Evolutionary conservation across 805 yeast species (phyloP).

Genomic region (Millerozyma acaciae): DNA sequence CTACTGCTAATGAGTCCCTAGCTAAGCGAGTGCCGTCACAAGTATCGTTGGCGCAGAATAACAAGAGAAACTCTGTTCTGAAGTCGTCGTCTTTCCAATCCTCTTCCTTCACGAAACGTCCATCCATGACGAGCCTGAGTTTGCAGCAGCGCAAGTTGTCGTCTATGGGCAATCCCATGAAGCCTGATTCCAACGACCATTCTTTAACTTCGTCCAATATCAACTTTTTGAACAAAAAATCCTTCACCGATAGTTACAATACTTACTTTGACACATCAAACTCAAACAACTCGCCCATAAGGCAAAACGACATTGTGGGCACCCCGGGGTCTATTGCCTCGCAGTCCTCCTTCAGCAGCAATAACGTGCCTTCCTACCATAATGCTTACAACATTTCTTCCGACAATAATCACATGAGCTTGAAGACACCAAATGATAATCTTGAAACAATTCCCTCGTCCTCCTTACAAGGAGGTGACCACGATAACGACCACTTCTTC

Average conservation of each 20-base stretch:
- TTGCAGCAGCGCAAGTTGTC: slow-evolving; percentile 10
- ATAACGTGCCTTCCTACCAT: slow-evolving; percentile 2
- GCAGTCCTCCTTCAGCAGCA: slow-evolving; percentile 10
- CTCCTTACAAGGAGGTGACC: slow-evolving; percentile 2
- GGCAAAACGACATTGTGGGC: slow-evolving; percentile 5
- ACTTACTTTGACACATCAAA: slow-evolving; percentile 6
- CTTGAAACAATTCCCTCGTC: slow-evolving; percentile 3
- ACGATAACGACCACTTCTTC: slow-evolving; percentile 10
- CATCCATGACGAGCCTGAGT: slow-evolving; percentile 14
- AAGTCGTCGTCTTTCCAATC: slow-evolving; percentile 13
- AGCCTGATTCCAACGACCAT: slow-evolving; percentile 8
- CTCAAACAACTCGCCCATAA: not conserved
- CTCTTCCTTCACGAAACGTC: slow-evolving; percentile 13
- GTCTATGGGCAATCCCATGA: slow-evolving; percentile 1
- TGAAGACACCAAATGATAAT: slow-evolving; percentile 5
- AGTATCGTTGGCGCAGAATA: slow-evolving; percentile 11
- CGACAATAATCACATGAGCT: slow-evolving; percentile 5
- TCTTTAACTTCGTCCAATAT: slow-evolving; percentile 23
- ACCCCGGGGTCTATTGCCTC: slow-evolving; percentile 12
- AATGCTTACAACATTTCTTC: slow-evolving; percentile 8
- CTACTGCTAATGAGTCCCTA: slow-evolving; percentile 16
- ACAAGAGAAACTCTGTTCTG: slow-evolving; percentile 11
- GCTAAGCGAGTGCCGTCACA: slow-evolving; percentile 18
- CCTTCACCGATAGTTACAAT: slow-evolving; percentile 4
- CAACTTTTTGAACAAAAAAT: slow-evolving; percentile 19